phyloP scores from a whole-genome alignment of 2,329 filamentous ascomycete genomes.

The Monosporascus sp. region DNA sequence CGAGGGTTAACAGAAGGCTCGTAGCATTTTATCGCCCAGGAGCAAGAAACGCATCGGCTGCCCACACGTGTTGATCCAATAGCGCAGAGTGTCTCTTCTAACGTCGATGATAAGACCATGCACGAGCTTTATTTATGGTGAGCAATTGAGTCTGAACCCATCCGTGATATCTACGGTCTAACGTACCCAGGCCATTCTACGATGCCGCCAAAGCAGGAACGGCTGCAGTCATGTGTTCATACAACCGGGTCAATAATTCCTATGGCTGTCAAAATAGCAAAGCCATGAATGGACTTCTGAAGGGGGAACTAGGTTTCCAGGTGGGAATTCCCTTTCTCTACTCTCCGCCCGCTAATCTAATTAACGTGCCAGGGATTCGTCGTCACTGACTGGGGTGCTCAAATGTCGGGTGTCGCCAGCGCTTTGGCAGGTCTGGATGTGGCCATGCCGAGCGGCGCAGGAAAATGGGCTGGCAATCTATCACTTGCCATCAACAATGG shows the following conservation, averaged over 20 bases:
- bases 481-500: constrained; percentile 44
- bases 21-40: constrained; percentile 61
- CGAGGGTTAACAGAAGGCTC: constrained; percentile 47
- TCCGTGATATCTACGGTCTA: neutral
- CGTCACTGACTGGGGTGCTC: constrained; percentile 38
- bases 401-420: constrained; percentile 34
- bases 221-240: constrained; percentile 39
- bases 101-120: constrained; percentile 48
- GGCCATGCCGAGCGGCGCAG: constrained; percentile 38
- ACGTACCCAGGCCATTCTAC: constrained; percentile 51
- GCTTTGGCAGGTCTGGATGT: constrained; percentile 44
- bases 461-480: constrained; percentile 40
- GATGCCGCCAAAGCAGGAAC: constrained; percentile 25
- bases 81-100: constrained; percentile 40
- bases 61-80: constrained; percentile 51
- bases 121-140: constrained; percentile 53
- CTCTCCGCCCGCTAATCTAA: neutral
- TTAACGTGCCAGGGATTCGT: constrained; percentile 25
- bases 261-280: constrained; percentile 47
- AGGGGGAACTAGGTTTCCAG: constrained; percentile 39
- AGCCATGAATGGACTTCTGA: constrained; percentile 42
- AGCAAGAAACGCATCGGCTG: constrained; percentile 62
- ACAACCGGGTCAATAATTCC: constrained; percentile 41
- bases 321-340: constrained; percentile 8
- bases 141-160: neutral